Percentiles rank a stretch among this genome's conserved stretches.
phyloP scores from a whole-genome alignment of 2,329 filamentous ascomycete species.

The Sporothrix euskadiensis region DNA sequence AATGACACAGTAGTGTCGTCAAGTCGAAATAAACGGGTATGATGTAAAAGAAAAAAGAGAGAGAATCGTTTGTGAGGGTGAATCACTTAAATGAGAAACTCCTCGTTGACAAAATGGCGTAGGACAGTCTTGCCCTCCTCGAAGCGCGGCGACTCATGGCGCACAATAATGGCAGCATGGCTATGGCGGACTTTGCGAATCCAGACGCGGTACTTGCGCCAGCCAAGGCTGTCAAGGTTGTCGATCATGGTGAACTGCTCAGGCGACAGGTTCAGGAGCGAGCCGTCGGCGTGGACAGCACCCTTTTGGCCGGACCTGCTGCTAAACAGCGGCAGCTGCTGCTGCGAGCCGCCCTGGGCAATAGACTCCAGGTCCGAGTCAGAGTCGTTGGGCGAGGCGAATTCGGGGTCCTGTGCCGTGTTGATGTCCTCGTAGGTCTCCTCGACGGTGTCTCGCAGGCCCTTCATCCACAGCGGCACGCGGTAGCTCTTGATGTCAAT shows the following conservation, averaged over 20 bases:
- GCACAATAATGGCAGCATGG: slow-evolving; percentile 87
- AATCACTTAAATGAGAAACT: slow-evolving; percentile 62
- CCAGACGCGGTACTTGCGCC: slow-evolving; percentile 68
- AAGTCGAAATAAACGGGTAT: slow-evolving; percentile 4
- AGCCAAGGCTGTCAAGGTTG: slow-evolving; percentile 66
- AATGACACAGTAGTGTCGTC: neutral
- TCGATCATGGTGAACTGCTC: slow-evolving; percentile 85
- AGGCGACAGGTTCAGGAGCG: slow-evolving; percentile 74
- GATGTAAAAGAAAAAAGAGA: neutral
- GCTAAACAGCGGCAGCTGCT: neutral
- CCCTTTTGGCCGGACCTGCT: slow-evolving; percentile 30
- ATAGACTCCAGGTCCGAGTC: slow-evolving; percentile 36
- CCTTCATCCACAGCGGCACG: slow-evolving; percentile 72
- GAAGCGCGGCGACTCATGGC: slow-evolving; percentile 66
- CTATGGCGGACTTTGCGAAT: slow-evolving; percentile 77
- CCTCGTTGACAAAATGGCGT: slow-evolving; percentile 75
- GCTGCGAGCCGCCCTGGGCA: slow-evolving; percentile 33
- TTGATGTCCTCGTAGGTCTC: slow-evolving; percentile 74
- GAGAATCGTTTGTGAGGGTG: neutral
- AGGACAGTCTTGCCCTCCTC: slow-evolving; percentile 76
- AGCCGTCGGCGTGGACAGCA: slow-evolving; percentile 47
- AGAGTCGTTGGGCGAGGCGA: slow-evolving; percentile 58
- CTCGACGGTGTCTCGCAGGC: slow-evolving; percentile 74
- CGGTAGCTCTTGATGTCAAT: slow-evolving; percentile 70
- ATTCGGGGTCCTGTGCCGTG: slow-evolving; percentile 68